Base-by-base conservation (phyloP, 2,329 filamentous ascomycete species). In the Colletotrichum abscissum region DNA sequence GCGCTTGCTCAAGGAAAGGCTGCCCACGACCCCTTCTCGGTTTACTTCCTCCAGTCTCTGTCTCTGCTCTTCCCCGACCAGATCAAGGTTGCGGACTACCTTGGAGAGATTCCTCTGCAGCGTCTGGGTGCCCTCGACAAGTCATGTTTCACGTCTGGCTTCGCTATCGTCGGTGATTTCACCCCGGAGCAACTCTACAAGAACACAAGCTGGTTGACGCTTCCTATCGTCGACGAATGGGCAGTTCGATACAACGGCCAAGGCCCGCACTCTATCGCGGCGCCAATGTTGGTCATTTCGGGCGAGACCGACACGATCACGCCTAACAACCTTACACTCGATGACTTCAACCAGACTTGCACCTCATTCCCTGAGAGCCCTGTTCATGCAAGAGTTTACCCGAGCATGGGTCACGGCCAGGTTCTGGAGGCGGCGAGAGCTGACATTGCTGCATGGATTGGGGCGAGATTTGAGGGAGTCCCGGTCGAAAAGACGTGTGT, bases 231-330 rank as follows among this genome's bases (percentile, higher is more conserved):
- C 57, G 67, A 67, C n/a, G 64, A 67, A 28, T 67, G 56, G 64
- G 64, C 64, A 3, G 9, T 60, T 26, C 38, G 64, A 5, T 67
- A 67, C 62, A 77, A 79, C 54, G 77, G 77, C 2, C 67, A 66
- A 35, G 78, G 76, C 0, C 74, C 76, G 1, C 73, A 77, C 30
- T 56, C 68, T 0, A 66, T 79, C 12, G 78, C 78, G 0, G 76
- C 67, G 11, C 78, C 78, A 0, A 63, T 79, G 54, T 69, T 79
- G 6, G 75, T 79, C 5, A 72, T 78, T 14, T 77, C 78, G 55
- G 78, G 77, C 5, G 58, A 52, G 2, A 66, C 65, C 4, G 77
- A 78, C 56, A 55, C 69, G 2, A 16, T 78, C 2, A 78, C 78
- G 2, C 68, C 68, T 1, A 63, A 63, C 1, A 49, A 67, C 42